A percentile compares a stretch with the other conserved stretches of the same genome.
phyloP scores from a whole-genome alignment of 2,329 filamentous ascomycete species.

The Zarea fungicola region DNA sequence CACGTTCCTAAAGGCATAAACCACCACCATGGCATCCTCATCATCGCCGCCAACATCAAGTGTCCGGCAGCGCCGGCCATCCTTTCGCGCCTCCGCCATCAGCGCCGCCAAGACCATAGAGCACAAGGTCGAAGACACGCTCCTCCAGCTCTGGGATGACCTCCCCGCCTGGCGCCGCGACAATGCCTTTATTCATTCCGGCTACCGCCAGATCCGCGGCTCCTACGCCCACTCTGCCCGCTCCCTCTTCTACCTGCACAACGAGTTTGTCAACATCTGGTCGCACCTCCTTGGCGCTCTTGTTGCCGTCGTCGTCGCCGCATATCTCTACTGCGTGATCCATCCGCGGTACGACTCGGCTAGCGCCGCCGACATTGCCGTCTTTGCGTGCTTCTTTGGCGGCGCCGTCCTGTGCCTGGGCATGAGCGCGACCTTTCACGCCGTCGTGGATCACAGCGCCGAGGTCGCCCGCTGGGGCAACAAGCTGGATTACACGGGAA shows the following conservation, averaged over 20 bases:
- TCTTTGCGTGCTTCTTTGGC: slow-evolving; percentile 72
- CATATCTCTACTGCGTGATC: slow-evolving; percentile 52
- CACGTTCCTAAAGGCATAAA: not conserved
- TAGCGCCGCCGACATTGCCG: slow-evolving; percentile 57
- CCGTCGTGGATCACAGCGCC: slow-evolving; percentile 78
- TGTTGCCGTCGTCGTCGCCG: slow-evolving; percentile 46
- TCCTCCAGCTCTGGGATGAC: slow-evolving; percentile 53
- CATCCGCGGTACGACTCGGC: slow-evolving; percentile 62
- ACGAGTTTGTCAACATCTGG: slow-evolving; percentile 61
- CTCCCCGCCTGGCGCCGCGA: slow-evolving; percentile 55
- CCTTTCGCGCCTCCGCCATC: slow-evolving; percentile 21
- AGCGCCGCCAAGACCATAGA: slow-evolving; percentile 31
- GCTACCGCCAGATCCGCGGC: slow-evolving; percentile 48
- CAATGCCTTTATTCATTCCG: slow-evolving; percentile 50
- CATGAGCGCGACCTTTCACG: slow-evolving; percentile 81
- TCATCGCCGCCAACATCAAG: slow-evolving; percentile 22
- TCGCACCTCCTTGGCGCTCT: slow-evolving; percentile 61
- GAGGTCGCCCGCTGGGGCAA: slow-evolving; percentile 78
- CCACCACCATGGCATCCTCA: not conserved
- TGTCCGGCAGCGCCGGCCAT: slow-evolving; percentile 19
- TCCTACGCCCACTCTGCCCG: slow-evolving; percentile 41
- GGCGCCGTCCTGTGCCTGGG: slow-evolving; percentile 69
- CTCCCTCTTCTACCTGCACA: slow-evolving; percentile 52
- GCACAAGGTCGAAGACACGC: slow-evolving; percentile 32
- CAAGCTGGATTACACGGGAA: slow-evolving; percentile 90